A percentile compares a stretch with the other conserved stretches of the same genome.
These are phyloP conservation scores for Mucor piriformis DNA, from an alignment of 371 early-diverging fungal genomes.

Conservation along the genomic window DNA sequence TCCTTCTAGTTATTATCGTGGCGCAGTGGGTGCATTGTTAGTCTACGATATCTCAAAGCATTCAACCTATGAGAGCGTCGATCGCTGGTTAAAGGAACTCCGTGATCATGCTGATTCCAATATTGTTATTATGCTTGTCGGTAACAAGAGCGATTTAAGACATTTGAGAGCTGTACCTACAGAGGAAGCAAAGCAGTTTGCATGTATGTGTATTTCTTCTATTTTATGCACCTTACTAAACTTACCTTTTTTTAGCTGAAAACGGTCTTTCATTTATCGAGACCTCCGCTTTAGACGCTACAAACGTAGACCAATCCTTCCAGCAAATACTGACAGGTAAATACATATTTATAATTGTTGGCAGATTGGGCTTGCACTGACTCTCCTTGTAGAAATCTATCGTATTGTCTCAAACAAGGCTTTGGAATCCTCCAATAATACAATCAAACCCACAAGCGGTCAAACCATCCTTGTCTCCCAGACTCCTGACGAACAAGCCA, in stretches of 20 bases:
- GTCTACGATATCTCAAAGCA: constrained; percentile 99
- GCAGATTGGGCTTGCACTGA: too few relatives aligned
- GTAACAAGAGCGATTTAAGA: constrained; percentile 99
- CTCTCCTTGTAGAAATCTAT: constrained; percentile 96
- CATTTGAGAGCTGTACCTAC: constrained; percentile 95
- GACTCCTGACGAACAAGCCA: constrained; percentile 62
- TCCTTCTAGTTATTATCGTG: constrained; percentile 92
- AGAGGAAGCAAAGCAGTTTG: constrained; percentile 96
- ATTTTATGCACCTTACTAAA: background rate
- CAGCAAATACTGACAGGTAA: constrained; percentile 92
- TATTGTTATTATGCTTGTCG: constrained; percentile 99
- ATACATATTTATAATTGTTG: too few relatives aligned
- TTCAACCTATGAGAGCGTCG: constrained; percentile 92
- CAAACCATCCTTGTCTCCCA: constrained; percentile 78
- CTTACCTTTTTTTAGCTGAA: constrained; percentile 59
- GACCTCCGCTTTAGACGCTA: constrained; percentile 93
- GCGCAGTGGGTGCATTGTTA: constrained; percentile 98
- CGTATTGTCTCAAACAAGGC: constrained; percentile 94
- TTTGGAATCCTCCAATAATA: constrained; percentile 74
- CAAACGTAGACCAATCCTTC: constrained; percentile 94
- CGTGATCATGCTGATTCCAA: constrained; percentile 97
- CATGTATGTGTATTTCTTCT: constrained; percentile 57
- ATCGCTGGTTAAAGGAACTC: constrained; percentile 98
- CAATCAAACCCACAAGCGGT: constrained; percentile 75
- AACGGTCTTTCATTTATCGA: constrained; percentile 93